Base-by-base conservation (phyloP, 768 basidiomycete species). In the Mycena sanguinolenta region DNA sequence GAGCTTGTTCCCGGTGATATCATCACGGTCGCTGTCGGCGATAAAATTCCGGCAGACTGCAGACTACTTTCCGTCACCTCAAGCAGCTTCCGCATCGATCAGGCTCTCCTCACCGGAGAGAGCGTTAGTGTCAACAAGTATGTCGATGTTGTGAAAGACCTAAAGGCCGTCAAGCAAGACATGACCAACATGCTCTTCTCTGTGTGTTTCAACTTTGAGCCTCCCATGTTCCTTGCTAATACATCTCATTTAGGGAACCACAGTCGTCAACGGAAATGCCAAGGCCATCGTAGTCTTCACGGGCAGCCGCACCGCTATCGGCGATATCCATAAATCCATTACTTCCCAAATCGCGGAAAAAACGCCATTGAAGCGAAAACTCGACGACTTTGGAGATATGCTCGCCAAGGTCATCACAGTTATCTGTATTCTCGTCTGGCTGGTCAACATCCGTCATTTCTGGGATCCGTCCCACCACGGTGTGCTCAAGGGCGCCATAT, bases 311-410 rank as follows among this genome's bases (percentile, higher is more conserved):
- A 98, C 97, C 21, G 97, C 97, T 57, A 96, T 99, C 74, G 97
- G 97, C 32, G 92, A 97, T 77, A 99, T 99, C 73, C 97, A 99
- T 85, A 94, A 95, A 75, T 97, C 96, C 53, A 99, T 99, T 79
- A 90, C 94, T 8, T 88, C 92, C 36, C 96, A 97, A 79, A 97
- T 97, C 74, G 90, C 87, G 63, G 97, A 98, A 75, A 98, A 99
- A 87, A 99, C 97, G 0, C 97, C 97, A 0, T 83, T 99, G 59
- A 99, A 99, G 82, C 92, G 95, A 71, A 98, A 98, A 81, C 88
- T 99, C 54, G 97, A 99, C 79, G 97, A 99, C 79, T 99, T 99
- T 74, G 97, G 97, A 67, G 97, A 99, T 77, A 92, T 92, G 88
- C 88, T 99, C 59, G 97, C 97, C 32, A 99, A 98, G 80, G 97